Conservation (phyloP, 1,139 yeast genomes). For the Protomyces inundatus region DNA sequence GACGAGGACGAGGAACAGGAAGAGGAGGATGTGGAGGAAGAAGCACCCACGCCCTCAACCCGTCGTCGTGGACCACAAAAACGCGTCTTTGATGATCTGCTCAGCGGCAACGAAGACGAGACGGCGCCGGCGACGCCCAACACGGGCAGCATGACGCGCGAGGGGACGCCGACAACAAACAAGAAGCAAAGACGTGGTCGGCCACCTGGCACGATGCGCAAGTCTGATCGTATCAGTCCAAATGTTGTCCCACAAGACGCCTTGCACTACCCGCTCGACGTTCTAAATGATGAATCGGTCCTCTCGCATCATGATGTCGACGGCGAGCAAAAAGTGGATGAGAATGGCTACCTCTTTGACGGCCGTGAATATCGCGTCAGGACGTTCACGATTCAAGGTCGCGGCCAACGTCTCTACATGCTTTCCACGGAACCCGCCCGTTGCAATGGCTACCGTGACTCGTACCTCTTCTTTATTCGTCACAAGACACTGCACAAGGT, state of each 20-base stretch:
- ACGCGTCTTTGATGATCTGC: neutral
- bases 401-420: slow-evolving; percentile 75
- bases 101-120: slow-evolving; percentile 37
- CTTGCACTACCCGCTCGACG: slow-evolving; percentile 43
- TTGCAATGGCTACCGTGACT: slow-evolving; percentile 88
- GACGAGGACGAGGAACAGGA: slow-evolving; percentile 27
- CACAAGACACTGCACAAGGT: slow-evolving; percentile 70
- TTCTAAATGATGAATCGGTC: slow-evolving; percentile 73
- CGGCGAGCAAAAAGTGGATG: slow-evolving; percentile 71
- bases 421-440: slow-evolving; percentile 94
- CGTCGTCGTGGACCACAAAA: neutral
- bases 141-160: slow-evolving; percentile 14
- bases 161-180: slow-evolving; percentile 33
- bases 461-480: slow-evolving; percentile 82
- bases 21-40: slow-evolving; percentile 34
- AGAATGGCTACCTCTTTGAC: slow-evolving; percentile 61
- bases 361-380: slow-evolving; percentile 77
- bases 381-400: slow-evolving; percentile 69
- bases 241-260: slow-evolving; percentile 16
- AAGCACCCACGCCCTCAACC: slow-evolving; percentile 2
- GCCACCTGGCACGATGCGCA: slow-evolving; percentile 12
- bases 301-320: slow-evolving; percentile 67
- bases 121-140: slow-evolving; percentile 32
- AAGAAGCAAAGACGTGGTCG: slow-evolving; percentile 34
- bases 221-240: slow-evolving; percentile 7